Percentiles rank a stretch among this genome's conserved stretches.
phyloP scores from a whole-genome alignment of 1,284 basidiomycete species.

The Waitea zeae region DNA sequence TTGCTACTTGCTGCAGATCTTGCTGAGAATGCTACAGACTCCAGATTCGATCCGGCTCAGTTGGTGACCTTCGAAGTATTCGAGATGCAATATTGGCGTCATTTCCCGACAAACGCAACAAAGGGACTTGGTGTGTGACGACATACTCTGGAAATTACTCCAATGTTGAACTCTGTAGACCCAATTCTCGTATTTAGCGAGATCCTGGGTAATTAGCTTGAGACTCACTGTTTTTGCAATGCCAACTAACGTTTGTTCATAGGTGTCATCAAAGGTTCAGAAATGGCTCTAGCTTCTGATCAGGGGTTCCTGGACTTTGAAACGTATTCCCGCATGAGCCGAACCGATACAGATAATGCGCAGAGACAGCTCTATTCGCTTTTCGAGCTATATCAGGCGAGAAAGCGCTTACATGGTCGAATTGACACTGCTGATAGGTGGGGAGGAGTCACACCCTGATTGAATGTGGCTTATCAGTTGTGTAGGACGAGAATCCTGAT shows the following conservation, averaged over 20 bases:
- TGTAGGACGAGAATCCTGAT: too few species aligned
- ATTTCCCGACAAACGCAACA: constrained; percentile 33
- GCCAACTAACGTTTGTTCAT: too few species aligned
- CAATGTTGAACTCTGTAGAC: constrained; percentile 21
- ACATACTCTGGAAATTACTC: not conserved
- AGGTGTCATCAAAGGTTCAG: constrained; percentile 54
- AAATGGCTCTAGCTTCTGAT: constrained; percentile 20
- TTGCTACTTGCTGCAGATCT: constrained; percentile 18
- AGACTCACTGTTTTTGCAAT: too few species aligned
- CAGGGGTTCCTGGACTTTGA: constrained; percentile 23
- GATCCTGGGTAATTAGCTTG: too few species aligned
- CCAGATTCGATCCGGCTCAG: constrained; percentile 30
- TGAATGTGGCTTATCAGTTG: too few species aligned
- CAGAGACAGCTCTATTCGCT: too few species aligned
- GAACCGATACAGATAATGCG: constrained; percentile 22
- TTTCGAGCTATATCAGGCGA: constrained; percentile 33
- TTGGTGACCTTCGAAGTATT: too few species aligned
- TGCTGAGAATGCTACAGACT: not conserved
- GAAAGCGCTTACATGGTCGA: constrained; percentile 26
- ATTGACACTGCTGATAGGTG: constrained; percentile 52
- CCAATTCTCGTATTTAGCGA: constrained; percentile 51
- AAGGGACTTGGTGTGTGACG: constrained; percentile 34
- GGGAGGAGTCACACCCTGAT: too few species aligned
- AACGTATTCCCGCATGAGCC: constrained; percentile 28
- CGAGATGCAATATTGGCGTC: too few species aligned